phyloP scores from a whole-genome alignment of 192 early-diverging fungal species.

The Mortierella hygrophila region DNA sequence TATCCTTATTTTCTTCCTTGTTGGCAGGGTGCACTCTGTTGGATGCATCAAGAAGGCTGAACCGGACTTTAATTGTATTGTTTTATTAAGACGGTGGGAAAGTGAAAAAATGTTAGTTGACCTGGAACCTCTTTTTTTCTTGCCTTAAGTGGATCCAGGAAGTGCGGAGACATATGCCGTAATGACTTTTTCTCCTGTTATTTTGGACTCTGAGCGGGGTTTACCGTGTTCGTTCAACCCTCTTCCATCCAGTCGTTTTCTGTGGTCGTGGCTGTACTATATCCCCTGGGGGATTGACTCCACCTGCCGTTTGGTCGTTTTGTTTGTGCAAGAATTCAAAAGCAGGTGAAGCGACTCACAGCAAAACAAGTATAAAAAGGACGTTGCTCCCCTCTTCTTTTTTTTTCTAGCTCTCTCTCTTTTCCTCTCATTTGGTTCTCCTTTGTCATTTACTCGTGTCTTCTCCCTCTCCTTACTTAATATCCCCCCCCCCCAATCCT shows the following conservation, averaged over 20 bases:
- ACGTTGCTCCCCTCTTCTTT: neutral
- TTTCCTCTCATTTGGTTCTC: neutral
- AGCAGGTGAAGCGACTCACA: neutral
- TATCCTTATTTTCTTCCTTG: conserved; percentile 4
- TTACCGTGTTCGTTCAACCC: neutral
- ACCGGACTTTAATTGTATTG: neutral
- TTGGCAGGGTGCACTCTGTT: neutral
- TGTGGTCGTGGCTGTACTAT: neutral
- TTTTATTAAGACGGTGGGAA: conserved; percentile 6
- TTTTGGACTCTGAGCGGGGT: neutral
- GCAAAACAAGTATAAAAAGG: conserved; percentile 8
- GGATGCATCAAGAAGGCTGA: neutral
- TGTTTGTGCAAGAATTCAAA: neutral
- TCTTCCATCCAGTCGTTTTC: neutral
- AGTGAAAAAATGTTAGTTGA: neutral
- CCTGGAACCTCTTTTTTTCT: neutral
- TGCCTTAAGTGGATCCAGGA: too few species aligned
- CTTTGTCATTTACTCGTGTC: neutral
- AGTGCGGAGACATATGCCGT: too few species aligned
- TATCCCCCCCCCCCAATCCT: neutral
- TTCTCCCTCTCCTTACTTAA: neutral
- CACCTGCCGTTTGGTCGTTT: neutral
- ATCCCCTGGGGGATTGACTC: neutral
- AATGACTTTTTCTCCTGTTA: too few species aligned
- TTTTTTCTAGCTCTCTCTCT: neutral